Conservation (phyloP, 1,284 basidiomycete species). For the Marasmius sp. region DNA sequence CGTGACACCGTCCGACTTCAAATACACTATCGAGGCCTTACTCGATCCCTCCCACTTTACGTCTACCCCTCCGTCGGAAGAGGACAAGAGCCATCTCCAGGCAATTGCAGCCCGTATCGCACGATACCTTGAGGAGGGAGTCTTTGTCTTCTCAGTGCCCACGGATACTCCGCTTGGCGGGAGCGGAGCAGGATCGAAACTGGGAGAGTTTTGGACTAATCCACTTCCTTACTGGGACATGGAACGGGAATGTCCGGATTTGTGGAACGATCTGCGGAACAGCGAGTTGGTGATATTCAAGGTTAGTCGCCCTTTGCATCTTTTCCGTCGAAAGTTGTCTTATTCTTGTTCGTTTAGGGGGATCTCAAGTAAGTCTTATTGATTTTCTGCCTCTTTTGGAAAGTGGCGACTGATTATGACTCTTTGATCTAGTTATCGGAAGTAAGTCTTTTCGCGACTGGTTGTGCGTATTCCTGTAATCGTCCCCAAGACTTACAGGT, state of each 20-base stretch:
- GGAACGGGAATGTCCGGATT: conserved; percentile 54
- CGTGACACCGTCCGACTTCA: conserved; percentile 81
- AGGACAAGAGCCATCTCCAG: conserved; percentile 44
- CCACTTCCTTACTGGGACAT: conserved; percentile 85
- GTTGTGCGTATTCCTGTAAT: conserved; percentile 15
- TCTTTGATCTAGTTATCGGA: conserved; percentile 62
- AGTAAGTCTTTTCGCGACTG: conserved; percentile 51
- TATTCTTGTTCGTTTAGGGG: conserved; percentile 48
- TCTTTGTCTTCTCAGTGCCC: conserved; percentile 77
- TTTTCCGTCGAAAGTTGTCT: neutral
- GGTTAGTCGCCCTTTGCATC: conserved; percentile 34
- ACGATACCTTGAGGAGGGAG: conserved; percentile 64
- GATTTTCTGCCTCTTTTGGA: too few relatives aligned
- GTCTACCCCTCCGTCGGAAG: conserved; percentile 19
- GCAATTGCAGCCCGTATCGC: conserved; percentile 76
- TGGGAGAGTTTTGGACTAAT: conserved; percentile 82
- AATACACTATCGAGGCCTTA: conserved; percentile 48
- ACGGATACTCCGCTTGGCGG: conserved; percentile 64
- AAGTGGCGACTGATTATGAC: too few relatives aligned
- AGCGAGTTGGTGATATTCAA: conserved; percentile 92
- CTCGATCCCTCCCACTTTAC: conserved; percentile 53
- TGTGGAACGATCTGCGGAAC: conserved; percentile 60
- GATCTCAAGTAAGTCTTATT: conserved; percentile 74
- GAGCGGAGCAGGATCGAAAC: conserved; percentile 18
- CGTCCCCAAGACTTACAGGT: conserved; percentile 70